Percentiles rank a stretch among this genome's conserved stretches.
Conservation (phyloP, 257 asterid species). For the Przewalskia tangutica region DNA sequence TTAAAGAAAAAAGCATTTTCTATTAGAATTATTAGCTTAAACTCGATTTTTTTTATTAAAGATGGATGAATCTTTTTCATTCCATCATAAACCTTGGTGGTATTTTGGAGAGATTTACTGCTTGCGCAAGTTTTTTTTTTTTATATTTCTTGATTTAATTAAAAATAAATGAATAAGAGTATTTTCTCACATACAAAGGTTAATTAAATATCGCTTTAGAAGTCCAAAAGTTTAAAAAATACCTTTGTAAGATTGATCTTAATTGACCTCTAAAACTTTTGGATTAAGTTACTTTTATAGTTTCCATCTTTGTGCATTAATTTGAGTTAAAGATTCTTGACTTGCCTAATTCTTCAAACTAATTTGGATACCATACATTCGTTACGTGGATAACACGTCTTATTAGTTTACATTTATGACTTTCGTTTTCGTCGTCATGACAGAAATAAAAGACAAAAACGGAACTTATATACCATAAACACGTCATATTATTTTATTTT, state of each 20-base stretch:
- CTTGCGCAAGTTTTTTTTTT: too few relatives aligned
- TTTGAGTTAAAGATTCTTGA: not conserved
- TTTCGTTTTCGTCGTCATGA: not conserved
- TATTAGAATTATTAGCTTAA: too few relatives aligned
- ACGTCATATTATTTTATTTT: too few relatives aligned
- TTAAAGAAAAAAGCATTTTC: too few relatives aligned
- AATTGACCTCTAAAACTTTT: too few relatives aligned
- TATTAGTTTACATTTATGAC: not conserved
- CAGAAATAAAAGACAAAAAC: not conserved
- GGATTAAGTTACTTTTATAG: not conserved
- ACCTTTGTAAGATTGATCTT: too few relatives aligned
- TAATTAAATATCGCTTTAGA: not conserved
- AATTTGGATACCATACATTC: not conserved
- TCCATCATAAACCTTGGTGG: too few relatives aligned
- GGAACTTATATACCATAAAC: not conserved
- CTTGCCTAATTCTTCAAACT: not conserved
- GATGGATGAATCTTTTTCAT: too few relatives aligned
- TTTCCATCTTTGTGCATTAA: not conserved
- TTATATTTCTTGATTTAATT: too few relatives aligned
- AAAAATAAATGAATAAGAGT: not conserved
- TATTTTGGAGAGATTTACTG: too few relatives aligned
- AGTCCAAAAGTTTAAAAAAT: too few relatives aligned
- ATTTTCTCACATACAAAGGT: not conserved
- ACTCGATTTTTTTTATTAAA: too few relatives aligned
- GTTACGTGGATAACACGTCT: not conserved